These are phyloP conservation scores for Yarrowia deformans DNA, from an alignment of 805 yeast species.

Conservation along the genomic window DNA sequence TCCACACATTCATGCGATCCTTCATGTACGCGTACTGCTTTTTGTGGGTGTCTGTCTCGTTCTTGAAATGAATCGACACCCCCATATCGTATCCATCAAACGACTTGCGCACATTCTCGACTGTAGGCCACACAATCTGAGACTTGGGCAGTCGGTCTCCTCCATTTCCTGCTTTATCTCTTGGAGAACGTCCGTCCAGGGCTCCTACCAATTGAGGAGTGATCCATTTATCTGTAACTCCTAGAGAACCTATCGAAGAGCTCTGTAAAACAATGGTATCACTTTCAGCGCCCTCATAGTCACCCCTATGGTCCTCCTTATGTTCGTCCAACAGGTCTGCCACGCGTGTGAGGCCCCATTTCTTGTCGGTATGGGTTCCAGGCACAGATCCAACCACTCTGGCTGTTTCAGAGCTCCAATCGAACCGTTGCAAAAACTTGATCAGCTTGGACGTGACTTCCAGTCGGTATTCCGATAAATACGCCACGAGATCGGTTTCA, in stretches of 20 bases:
- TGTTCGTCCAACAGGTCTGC: conserved; percentile 15
- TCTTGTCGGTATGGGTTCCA: conserved; percentile 43
- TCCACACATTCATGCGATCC: conserved; percentile 59
- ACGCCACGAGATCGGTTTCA: conserved; percentile 45
- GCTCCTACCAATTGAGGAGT: conserved; percentile 40
- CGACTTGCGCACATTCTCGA: conserved; percentile 53
- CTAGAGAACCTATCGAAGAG: conserved; percentile 48
- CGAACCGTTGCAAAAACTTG: conserved; percentile 43
- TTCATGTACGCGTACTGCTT: conserved; percentile 55
- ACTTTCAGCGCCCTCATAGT: neutral
- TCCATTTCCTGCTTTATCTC: neutral
- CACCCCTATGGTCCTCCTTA: conserved; percentile 9
- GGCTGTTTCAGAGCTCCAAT: conserved; percentile 46
- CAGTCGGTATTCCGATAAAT: conserved; percentile 45
- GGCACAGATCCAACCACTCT: conserved; percentile 49
- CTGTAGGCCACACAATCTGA: conserved; percentile 57
- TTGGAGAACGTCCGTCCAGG: neutral
- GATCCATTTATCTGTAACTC: conserved; percentile 43
- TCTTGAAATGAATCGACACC: conserved; percentile 58
- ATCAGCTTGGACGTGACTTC: conserved; percentile 41
- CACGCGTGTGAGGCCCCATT: neutral
- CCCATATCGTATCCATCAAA: conserved; percentile 60
- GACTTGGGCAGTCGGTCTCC: neutral
- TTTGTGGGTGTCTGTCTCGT: conserved; percentile 44
- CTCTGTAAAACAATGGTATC: conserved; percentile 44